A percentile compares a stretch with the other conserved stretches of the same genome.
These are phyloP conservation scores for Neofusicoccum laricinum DNA, from an alignment of 2,329 filamentous ascomycete genomes.

Conservation along the genomic window DNA sequence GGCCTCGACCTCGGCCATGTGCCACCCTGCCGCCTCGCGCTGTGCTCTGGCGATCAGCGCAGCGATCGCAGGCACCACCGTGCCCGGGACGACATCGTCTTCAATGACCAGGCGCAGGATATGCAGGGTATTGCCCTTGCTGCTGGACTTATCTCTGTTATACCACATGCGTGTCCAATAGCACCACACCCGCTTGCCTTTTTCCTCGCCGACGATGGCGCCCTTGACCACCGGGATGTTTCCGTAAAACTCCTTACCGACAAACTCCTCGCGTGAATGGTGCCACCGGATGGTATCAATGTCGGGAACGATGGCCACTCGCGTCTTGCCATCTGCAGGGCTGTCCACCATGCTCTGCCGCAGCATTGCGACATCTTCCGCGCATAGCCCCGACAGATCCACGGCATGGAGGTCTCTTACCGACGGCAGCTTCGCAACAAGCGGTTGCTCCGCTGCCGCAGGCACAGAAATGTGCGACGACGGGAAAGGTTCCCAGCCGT, in stretches of 20 bases:
- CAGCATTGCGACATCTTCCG: conserved; percentile 63
- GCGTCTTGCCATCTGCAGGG: conserved; percentile 42
- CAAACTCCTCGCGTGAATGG: conserved; percentile 76
- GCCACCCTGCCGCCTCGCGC: conserved; percentile 68
- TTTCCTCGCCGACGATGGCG: conserved; percentile 57
- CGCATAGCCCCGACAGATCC: conserved; percentile 61
- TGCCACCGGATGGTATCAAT: conserved; percentile 71
- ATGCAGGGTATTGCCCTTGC: conserved; percentile 65
- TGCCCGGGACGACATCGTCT: conserved; percentile 23
- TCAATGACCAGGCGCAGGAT: conserved; percentile 64
- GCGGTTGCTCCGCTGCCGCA: conserved; percentile 30
- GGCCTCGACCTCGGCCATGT: conserved; percentile 66
- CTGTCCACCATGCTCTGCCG: conserved; percentile 48
- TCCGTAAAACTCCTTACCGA: conserved; percentile 62
- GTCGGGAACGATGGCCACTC: conserved; percentile 67
- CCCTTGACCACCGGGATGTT: conserved; percentile 62
- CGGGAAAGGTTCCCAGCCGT: conserved; percentile 71
- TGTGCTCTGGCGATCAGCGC: conserved; percentile 67
- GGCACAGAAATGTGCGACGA: conserved; percentile 70
- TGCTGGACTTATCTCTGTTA: conserved; percentile 52
- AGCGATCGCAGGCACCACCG: conserved; percentile 51
- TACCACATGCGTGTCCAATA: conserved; percentile 67
- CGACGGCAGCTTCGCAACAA: conserved; percentile 20
- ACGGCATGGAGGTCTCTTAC: conserved; percentile 53
- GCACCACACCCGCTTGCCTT: conserved; percentile 65